Conservation (phyloP, 202 grass and related monocot genomes). For the Elaeis oleifera region DNA sequence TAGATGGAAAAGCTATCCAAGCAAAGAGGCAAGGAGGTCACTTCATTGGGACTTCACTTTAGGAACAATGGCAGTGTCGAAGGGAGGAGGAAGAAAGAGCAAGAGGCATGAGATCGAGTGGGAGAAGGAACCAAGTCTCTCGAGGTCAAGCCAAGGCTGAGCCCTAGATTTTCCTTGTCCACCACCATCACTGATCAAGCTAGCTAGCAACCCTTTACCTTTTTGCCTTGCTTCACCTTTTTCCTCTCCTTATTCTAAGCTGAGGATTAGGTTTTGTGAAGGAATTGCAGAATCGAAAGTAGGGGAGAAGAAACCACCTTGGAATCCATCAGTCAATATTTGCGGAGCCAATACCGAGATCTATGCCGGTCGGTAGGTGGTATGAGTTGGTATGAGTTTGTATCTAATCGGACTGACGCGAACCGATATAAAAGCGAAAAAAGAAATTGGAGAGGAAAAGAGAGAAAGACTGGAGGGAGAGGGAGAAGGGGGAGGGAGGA, state of each 20-base stretch:
- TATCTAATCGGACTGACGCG: too few relatives aligned
- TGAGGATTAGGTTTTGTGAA: constrained; percentile 27
- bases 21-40: not conserved
- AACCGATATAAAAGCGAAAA: too few relatives aligned
- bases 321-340: not conserved
- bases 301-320: too few relatives aligned
- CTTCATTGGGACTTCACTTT: not conserved
- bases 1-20: not conserved
- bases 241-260: not conserved
- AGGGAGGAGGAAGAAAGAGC: constrained; percentile 41
- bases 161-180: constrained; percentile 57
- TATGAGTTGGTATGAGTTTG: too few relatives aligned
- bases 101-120: not conserved
- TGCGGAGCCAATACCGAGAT: too few relatives aligned
- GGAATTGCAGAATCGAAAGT: not conserved
- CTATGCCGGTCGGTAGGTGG: too few relatives aligned
- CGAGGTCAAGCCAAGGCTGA: constrained; percentile 69
- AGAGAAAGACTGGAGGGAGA: too few relatives aligned
- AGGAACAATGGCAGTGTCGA: constrained; percentile 38
- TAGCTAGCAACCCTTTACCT: not conserved
- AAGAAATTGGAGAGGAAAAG: too few relatives aligned
- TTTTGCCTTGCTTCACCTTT: not conserved
- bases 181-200: constrained; percentile 37
- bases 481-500: too few relatives aligned
- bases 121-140: constrained; percentile 7